These are phyloP conservation scores for Botryosphaeria agaves DNA, from an alignment of 2,329 filamentous ascomycete genomes.

Conservation along the genomic window DNA sequence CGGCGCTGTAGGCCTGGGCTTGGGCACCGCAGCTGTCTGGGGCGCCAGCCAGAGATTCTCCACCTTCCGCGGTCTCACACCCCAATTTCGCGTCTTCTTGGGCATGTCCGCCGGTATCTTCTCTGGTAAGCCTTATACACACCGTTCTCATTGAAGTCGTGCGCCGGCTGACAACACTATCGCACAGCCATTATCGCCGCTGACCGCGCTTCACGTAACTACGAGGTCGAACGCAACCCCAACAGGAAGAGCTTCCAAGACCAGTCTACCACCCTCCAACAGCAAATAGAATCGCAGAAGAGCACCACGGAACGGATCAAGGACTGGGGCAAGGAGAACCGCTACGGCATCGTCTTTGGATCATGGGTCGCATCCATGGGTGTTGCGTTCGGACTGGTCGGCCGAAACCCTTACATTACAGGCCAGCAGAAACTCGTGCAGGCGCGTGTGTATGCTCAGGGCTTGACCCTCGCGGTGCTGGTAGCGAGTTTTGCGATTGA, in stretches of 20 bases:
- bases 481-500: conserved; percentile 72
- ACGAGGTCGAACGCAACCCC: conserved; percentile 53
- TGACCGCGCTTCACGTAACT: conserved; percentile 54
- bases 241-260: conserved; percentile 50
- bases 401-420: conserved; percentile 57
- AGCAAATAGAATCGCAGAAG: conserved; percentile 38
- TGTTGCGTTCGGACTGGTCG: conserved; percentile 55
- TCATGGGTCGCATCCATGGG: conserved; percentile 73
- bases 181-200: conserved; percentile 55
- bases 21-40: conserved; percentile 52
- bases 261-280: conserved; percentile 37
- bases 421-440: conserved; percentile 80
- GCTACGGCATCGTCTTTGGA: conserved; percentile 70
- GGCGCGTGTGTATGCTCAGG: conserved; percentile 87
- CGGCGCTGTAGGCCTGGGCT: conserved; percentile 46
- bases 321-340: conserved; percentile 61
- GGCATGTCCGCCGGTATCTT: conserved; percentile 71
- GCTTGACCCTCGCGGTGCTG: conserved; percentile 68
- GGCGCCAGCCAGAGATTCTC: conserved; percentile 53
- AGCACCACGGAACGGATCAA: conserved; percentile 41
- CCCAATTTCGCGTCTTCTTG: conserved; percentile 85
- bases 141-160: no score
- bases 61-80: conserved; percentile 62
- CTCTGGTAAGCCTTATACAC: conserved; percentile 39
- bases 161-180: no score